Percentiles rank a stretch among this genome's conserved stretches.
These are phyloP conservation scores for Plasmodium gallinaceum DNA, from an alignment of 169 alveolate species.

Conservation along the genomic window DNA sequence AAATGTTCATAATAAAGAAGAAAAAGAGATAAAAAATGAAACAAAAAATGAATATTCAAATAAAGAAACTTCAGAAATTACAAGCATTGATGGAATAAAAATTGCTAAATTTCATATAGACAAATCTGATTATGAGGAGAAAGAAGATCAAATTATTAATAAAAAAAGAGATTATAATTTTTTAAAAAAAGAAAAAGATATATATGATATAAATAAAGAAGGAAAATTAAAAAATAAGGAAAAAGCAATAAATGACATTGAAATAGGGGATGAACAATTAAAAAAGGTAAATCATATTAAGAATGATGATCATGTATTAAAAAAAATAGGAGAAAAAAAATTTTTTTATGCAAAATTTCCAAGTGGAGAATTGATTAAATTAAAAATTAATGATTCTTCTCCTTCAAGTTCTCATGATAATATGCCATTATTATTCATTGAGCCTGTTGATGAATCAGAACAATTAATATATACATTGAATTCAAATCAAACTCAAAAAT, in stretches of 20 bases:
- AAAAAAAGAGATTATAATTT: neutral
- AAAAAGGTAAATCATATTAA: neutral
- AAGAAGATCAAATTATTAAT: neutral
- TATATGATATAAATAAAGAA: constrained; percentile 9
- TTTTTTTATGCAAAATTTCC: constrained; percentile 75
- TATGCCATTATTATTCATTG: constrained; percentile 53
- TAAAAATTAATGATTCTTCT: constrained; percentile 39
- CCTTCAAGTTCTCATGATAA: constrained; percentile 28
- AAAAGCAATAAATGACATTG: constrained; percentile 6
- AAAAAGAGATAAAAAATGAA: neutral
- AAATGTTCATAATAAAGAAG: constrained; percentile 4
- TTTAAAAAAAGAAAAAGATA: neutral
- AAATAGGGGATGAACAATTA: neutral
- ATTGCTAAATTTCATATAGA: constrained; percentile 29
- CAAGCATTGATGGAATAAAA: constrained; percentile 36
- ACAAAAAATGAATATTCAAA: neutral
- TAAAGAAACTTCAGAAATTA: constrained; percentile 7
- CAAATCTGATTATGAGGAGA: constrained; percentile 27
- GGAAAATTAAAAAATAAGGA: neutral
- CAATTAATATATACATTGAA: neutral
- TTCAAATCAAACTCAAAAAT: constrained; percentile 5
- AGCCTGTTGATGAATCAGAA: constrained; percentile 44
- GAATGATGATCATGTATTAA: constrained; percentile 16
- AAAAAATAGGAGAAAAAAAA: constrained; percentile 30
- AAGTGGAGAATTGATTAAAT: constrained; percentile 70